Evolutionary conservation across 805 yeast genomes (phyloP).

Genomic region (Metschnikowia proteae): DNA sequence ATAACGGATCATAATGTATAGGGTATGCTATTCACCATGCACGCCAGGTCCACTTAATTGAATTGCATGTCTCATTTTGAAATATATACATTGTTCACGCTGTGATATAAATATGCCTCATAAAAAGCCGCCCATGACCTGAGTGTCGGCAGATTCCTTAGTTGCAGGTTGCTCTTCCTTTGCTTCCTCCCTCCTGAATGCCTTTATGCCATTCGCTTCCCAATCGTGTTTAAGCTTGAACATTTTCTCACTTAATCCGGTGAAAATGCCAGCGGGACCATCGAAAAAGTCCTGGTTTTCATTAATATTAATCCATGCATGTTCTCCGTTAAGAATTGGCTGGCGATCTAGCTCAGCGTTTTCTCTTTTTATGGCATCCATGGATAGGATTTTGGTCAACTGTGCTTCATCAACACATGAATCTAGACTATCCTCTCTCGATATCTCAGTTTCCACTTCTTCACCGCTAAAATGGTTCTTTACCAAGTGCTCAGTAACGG

Average conservation of each 20-base stretch:
- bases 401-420: conserved; percentile 16
- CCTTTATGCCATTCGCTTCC: conserved; percentile 13
- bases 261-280: conserved; percentile 70
- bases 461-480: conserved; percentile 52
- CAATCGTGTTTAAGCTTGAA: conserved; percentile 38
- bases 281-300: conserved; percentile 44
- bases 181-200: conserved; percentile 2
- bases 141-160: background rate
- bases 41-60: too few relatives aligned
- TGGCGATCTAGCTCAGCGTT: conserved; percentile 32
- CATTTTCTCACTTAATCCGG: conserved; percentile 59
- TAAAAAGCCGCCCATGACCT: conserved; percentile 14
- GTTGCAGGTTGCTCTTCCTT: conserved; percentile 1
- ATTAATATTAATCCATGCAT: conserved; percentile 50
- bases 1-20: background rate
- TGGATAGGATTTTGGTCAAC: conserved; percentile 23
- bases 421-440: conserved; percentile 12
- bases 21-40: background rate
- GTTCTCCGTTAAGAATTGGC: conserved; percentile 24
- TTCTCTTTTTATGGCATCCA: conserved; percentile 35
- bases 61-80: too few relatives aligned
- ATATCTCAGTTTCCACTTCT: conserved; percentile 11
- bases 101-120: background rate
- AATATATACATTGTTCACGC: background rate
- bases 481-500: conserved; percentile 79